Base-by-base conservation (phyloP, 352 stramenopile genomes). In the Achlya hypogyna region DNA sequence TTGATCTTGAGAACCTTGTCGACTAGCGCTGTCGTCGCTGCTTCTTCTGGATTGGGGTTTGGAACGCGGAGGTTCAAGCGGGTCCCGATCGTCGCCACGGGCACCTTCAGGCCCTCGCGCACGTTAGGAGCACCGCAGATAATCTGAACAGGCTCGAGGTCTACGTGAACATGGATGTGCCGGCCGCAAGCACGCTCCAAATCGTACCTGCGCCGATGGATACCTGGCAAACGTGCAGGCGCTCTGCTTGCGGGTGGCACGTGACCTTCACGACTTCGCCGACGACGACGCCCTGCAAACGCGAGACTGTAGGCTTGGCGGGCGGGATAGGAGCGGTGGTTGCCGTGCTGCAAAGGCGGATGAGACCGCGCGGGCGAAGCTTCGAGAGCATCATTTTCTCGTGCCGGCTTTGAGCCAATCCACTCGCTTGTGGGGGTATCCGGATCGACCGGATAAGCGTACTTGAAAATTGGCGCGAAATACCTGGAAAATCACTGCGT, bases 1-100 rank as follows among this genome's bases (percentile, higher is more conserved):
- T 92, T 89, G 73, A 92, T 92, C 73, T 89, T 92, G 23, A 92
- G 70, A 53, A 87, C 78, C 62, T 87, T 89, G 27, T 64, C 54
- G 20, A 64, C 35, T 10, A 45, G 38, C 38, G 38, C 38, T 16
- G n/a, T 51, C 10, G 35, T 9, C 32, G 10, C 40, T 32, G 27
- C 53, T 22, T 62, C 53, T 25, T 62, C 53, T n/a, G n/a, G n/a
- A 10, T 45, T 18, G 34, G 54, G 54, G 32, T 64, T 64, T 10
- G 54, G 54, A n/a, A 64, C 35, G 20, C 54, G 54, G 68, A 91
- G 75, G 16, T 77, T 80, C 40, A 89, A 69, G 32, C 76, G 74
- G 5, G 81, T 80, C 53, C 83, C 79, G 53, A 89, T 75, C 49
- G 75, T 88, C 10, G 81, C 83, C 32, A 92, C 83, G 9, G 83